Base-by-base conservation (phyloP, 176 grass and related monocot species). In the Rhynchospora pubera region DNA sequence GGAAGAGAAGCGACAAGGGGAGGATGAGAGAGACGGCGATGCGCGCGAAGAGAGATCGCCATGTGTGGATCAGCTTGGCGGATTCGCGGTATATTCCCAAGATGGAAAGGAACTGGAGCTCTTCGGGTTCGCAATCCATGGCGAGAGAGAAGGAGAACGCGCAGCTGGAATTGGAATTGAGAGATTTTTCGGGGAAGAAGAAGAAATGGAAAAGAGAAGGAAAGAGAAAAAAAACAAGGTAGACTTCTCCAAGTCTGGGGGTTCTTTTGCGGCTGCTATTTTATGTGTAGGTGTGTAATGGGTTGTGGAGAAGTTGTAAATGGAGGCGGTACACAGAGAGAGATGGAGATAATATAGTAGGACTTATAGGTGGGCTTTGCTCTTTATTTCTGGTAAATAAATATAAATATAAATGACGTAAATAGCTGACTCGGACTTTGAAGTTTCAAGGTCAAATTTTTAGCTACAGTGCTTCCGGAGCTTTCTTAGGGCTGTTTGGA, bases 71-170 rank as follows among this genome's bases (percentile, higher is more conserved):
- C 78, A 98, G 66, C 32, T 81, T 48, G 1, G 22, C 16, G 5
- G 92, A 67, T 73, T 89, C 87, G 8, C 66, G 58, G 89, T 78
- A 95, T 82, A 94, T 87, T 23, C 87, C 96, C 0, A 65, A 1
- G 0, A 86, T 11, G 9, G 90, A 89, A 16, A 98, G 79, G 90
- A 98, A 98, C 80, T 94, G 96, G 34, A 98, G 90, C 92, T 98
- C 89, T 81, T 97, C 91, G 1, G 91, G 82, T 87, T 97, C 91
- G 85, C 91, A 89, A 67, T 88, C 87, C 87, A 88, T 88, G 18
- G 73, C 43, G 79, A 82, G 56, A 61, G 57, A 62, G 39, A 45
- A 7, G 3, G 34, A 82, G 28, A 44, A 13, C 3, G 18, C 39
- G 56, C 63, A 48, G 78, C 23, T 47, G 10, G 24, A 39, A n/a